These are phyloP conservation scores for Vaccinium vitisidaea DNA, from an alignment of 148 eudicot species.

Conservation along the genomic window DNA sequence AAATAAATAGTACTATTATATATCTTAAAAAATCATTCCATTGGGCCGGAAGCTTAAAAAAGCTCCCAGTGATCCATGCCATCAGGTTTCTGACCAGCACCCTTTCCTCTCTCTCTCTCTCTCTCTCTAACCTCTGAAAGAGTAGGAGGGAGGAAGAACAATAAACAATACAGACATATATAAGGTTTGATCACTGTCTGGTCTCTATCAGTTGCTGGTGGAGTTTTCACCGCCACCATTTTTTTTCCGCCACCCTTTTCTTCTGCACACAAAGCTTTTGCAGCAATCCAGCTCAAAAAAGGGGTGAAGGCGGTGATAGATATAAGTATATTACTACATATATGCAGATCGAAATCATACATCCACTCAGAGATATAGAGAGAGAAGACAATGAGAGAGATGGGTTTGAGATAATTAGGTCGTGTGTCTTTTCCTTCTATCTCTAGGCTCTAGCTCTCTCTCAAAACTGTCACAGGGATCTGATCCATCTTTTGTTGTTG, in stretches of 20 bases:
- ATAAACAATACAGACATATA: background rate
- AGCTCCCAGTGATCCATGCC: conserved; percentile 34
- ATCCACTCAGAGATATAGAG: background rate
- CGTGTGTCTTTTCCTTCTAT: conserved; percentile 4
- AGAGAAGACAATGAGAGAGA: background rate
- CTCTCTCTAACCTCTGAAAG: conserved; percentile 1
- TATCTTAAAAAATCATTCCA: conserved; percentile 8
- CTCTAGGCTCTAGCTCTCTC: background rate
- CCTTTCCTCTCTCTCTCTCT: conserved; percentile 10
- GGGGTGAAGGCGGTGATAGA: conserved; percentile 30
- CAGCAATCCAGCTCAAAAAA: conserved; percentile 50
- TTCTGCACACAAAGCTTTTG: conserved; percentile 38
- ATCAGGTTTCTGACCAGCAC: conserved; percentile 22
- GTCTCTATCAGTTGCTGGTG: conserved; percentile 73
- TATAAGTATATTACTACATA: background rate
- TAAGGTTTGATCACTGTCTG: background rate
- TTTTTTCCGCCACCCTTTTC: conserved; percentile 31
- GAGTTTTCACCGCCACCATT: conserved; percentile 30
- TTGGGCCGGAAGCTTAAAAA: conserved; percentile 39
- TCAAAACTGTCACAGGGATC: conserved; percentile 27
- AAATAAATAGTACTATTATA: background rate
- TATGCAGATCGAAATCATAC: conserved; percentile 16
- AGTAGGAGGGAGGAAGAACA: background rate
- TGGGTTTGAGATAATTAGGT: conserved; percentile 25
- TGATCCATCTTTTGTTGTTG: conserved; percentile 15